Conservation (phyloP, 2,329 filamentous ascomycete species). For the Fusarium pseudocircinatum region DNA sequence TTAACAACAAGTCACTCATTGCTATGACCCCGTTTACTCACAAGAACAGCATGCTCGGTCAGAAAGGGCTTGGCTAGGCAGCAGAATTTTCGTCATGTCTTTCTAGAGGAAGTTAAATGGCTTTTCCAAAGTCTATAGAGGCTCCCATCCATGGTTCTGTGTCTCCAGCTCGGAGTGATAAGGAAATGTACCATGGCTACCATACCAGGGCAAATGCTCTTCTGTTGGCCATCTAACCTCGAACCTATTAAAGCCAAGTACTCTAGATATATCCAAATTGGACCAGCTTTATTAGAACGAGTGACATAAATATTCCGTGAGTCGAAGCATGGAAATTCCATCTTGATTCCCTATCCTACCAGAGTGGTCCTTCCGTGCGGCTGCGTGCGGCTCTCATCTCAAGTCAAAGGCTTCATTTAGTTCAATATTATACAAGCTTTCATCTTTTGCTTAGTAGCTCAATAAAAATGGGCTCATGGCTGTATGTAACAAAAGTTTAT, state of each 20-base stretch:
- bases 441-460: neutral
- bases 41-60: neutral
- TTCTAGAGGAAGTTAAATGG: neutral
- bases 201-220: too few species aligned
- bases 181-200: neutral
- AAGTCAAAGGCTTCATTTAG: neutral
- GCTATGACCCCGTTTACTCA: neutral
- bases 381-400: neutral
- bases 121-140: neutral
- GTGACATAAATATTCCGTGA: too few species aligned
- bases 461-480: too few species aligned
- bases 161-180: neutral
- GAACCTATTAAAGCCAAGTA: fast-evolving
- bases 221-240: neutral
- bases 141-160: neutral
- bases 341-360: too few species aligned
- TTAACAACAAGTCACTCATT: neutral
- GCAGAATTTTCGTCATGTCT: neutral
- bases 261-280: too few species aligned
- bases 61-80: neutral
- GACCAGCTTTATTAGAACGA: neutral
- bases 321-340: too few species aligned
- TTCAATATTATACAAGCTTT: neutral
- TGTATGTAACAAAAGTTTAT: neutral
- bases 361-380: too few species aligned